Conservation (phyloP, 176 grass and related monocot species). For the Echinochloa phyllopogon region DNA sequence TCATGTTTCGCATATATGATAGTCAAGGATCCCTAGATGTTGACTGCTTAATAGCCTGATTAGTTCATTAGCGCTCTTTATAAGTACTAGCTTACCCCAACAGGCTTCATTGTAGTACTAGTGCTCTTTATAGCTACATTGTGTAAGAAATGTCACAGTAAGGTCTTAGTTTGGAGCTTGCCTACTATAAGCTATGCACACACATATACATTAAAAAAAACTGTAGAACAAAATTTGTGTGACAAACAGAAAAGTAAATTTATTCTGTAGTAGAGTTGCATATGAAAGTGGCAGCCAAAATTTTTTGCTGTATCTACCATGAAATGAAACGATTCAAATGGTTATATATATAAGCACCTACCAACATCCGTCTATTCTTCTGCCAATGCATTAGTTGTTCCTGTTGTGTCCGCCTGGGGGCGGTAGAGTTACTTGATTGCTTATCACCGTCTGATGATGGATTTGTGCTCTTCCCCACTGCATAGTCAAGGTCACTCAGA, state of each 20-base stretch:
- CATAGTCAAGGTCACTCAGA: constrained; percentile 66
- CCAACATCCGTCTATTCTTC: constrained; percentile 83
- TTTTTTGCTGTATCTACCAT: constrained; percentile 10
- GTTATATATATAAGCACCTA: constrained; percentile 43
- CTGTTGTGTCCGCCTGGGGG: constrained; percentile 76
- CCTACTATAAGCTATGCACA: background rate
- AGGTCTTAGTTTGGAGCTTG: background rate
- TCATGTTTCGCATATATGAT: constrained; percentile 24
- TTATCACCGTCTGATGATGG: constrained; percentile 56
- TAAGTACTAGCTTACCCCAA: background rate
- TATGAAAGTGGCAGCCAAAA: background rate
- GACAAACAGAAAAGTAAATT: background rate
- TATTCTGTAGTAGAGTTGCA: background rate
- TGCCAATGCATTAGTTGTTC: constrained; percentile 96
- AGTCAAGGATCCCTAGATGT: background rate
- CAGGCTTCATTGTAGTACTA: background rate
- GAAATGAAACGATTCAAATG: background rate
- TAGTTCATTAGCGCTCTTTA: constrained; percentile 18
- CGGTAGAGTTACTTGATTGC: constrained; percentile 52
- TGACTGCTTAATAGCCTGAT: background rate
- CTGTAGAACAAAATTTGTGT: background rate
- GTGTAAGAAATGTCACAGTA: constrained; percentile 9
- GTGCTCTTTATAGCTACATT: constrained; percentile 26
- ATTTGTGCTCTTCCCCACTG: constrained; percentile 58
- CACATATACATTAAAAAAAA: background rate